phyloP scores from a whole-genome alignment of 768 basidiomycete genomes.

The Kwoniella europaea region DNA sequence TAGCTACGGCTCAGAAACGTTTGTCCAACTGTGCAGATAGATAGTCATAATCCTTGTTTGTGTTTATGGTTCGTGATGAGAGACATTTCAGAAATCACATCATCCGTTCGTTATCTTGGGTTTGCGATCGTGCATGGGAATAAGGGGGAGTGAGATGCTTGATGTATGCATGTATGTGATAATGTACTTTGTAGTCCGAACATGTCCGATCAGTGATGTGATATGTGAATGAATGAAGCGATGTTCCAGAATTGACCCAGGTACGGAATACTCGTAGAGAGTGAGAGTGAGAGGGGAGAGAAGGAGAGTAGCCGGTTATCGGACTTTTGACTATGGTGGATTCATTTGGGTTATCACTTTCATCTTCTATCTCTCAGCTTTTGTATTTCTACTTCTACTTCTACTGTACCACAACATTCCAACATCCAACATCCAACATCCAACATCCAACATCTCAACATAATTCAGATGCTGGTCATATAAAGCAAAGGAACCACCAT shows the following conservation, averaged over 20 bases:
- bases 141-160: neutral
- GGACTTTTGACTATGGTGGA: neutral
- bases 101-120: neutral
- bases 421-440: too few relatives aligned
- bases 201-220: slow-evolving; percentile 2
- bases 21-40: neutral
- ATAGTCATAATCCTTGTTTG: neutral
- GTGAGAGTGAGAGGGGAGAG: neutral
- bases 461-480: slow-evolving; percentile 3
- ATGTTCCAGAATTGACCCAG: slow-evolving; percentile 1
- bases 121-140: neutral
- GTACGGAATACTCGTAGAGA: neutral
- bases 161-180: neutral
- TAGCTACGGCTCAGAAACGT: neutral
- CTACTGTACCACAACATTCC: too few relatives aligned
- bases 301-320: neutral
- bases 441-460: too few relatives aligned
- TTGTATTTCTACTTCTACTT: neutral
- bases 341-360: neutral
- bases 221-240: neutral
- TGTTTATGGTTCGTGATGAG: neutral
- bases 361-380: neutral
- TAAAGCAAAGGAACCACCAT: neutral
- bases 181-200: neutral
- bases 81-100: neutral